Percentiles rank a stretch among this genome's conserved stretches.
phyloP scores from a whole-genome alignment of 257 asterid genomes.

The Cruciata laevipes region DNA sequence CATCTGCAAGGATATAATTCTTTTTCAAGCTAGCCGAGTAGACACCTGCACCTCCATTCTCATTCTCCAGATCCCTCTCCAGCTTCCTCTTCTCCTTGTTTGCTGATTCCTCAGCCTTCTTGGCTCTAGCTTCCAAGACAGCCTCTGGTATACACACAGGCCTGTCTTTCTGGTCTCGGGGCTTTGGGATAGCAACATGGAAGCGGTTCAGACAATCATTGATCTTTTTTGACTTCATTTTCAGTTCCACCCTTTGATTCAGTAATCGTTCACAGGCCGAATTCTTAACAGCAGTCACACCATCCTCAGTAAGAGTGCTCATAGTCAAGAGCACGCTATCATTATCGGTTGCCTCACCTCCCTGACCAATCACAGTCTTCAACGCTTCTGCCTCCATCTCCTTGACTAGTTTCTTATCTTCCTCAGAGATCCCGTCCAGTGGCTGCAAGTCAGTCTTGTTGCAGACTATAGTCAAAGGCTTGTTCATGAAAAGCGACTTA shows the following conservation, averaged over 20 bases:
- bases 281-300: constrained; percentile 84
- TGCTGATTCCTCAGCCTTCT: constrained; percentile 43
- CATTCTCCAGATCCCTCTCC: constrained; percentile 85
- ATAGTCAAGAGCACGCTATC: constrained; percentile 67
- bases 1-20: constrained; percentile 67
- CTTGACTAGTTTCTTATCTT: constrained; percentile 67
- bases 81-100: constrained; percentile 65
- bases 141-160: constrained; percentile 77
- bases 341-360: constrained; percentile 69
- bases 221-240: constrained; percentile 86
- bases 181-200: constrained; percentile 89
- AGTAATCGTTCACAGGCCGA: constrained; percentile 88
- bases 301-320: constrained; percentile 91
- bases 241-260: constrained; percentile 85
- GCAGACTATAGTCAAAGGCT: constrained; percentile 78
- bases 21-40: constrained; percentile 94
- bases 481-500: constrained; percentile 86
- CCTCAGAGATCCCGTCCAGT: constrained; percentile 66
- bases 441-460: constrained; percentile 94
- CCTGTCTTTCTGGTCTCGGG: constrained; percentile 84
- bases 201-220: constrained; percentile 84
- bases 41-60: constrained; percentile 99
- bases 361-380: constrained; percentile 84
- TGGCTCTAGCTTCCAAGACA: constrained; percentile 70
- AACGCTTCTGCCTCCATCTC: constrained; percentile 93